phyloP scores from a whole-genome alignment of 2,329 filamentous ascomycete genomes.

The Xylaria sp. region DNA sequence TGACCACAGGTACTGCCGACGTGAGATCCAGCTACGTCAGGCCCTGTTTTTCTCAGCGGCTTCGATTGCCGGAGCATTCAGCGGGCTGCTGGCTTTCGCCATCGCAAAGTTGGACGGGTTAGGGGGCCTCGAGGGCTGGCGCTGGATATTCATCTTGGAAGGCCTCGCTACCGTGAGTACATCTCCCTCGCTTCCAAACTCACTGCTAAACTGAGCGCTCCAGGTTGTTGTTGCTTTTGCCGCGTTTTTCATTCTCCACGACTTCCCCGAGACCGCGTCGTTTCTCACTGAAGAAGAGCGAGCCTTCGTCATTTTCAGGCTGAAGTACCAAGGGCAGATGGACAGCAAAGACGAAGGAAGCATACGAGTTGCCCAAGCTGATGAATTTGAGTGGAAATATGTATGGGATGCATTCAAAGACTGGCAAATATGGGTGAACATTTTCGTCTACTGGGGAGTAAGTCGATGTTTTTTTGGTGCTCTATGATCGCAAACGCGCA shows the following conservation, averaged over 20 bases:
- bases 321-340: constrained; percentile 67
- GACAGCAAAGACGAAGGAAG: constrained; percentile 45
- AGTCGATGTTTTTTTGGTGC: constrained; percentile 41
- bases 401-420: constrained; percentile 75
- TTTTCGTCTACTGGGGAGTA: constrained; percentile 70
- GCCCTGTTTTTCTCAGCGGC: constrained; percentile 85
- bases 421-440: constrained; percentile 74
- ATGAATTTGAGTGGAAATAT: constrained; percentile 77
- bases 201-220: not conserved
- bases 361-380: constrained; percentile 63
- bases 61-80: constrained; percentile 78
- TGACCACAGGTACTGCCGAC: constrained; percentile 52
- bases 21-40: constrained; percentile 59
- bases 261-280: constrained; percentile 78
- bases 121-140: constrained; percentile 63
- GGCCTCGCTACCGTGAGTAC: constrained; percentile 67
- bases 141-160: constrained; percentile 72
- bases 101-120: constrained; percentile 73
- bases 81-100: constrained; percentile 71
- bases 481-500: not conserved
- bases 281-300: constrained; percentile 77
- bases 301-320: constrained; percentile 70
- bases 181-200: too few species aligned
- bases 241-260: constrained; percentile 75
- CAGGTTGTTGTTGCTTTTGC: constrained; percentile 62